These are phyloP conservation scores for Graphiopsis chlorocephala DNA, from an alignment of 2,329 filamentous ascomycete genomes.

Conservation along the genomic window DNA sequence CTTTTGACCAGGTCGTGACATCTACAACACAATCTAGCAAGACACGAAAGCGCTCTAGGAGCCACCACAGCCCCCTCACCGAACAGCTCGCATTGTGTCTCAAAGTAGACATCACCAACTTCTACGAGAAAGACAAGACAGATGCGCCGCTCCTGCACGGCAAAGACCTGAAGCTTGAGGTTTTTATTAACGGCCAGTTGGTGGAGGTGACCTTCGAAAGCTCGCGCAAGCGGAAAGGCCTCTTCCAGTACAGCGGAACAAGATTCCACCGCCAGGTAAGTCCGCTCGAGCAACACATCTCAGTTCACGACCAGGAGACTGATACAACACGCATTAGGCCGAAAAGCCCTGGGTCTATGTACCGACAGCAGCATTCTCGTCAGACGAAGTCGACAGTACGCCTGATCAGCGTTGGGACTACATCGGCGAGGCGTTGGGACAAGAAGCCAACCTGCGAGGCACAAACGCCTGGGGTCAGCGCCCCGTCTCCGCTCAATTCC, in stretches of 20 bases:
- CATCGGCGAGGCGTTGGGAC: slow-evolving; percentile 25
- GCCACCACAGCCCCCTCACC: neutral
- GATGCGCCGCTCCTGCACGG: neutral
- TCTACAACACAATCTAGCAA: neutral
- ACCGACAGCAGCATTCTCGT: slow-evolving; percentile 4
- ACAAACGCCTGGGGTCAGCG: slow-evolving; percentile 31
- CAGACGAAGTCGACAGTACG: neutral
- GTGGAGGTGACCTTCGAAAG: slow-evolving; percentile 23
- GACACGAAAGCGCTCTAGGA: neutral
- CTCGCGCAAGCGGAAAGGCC: slow-evolving; percentile 12
- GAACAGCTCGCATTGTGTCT: slow-evolving; percentile 5
- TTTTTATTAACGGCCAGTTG: slow-evolving; percentile 48
- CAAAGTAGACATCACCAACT: slow-evolving; percentile 16
- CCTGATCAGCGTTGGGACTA: slow-evolving; percentile 37
- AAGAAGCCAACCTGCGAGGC: slow-evolving; percentile 38
- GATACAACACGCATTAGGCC: slow-evolving; percentile 15
- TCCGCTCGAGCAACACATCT: neutral
- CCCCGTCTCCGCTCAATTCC: slow-evolving; percentile 38
- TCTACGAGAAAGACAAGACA: neutral
- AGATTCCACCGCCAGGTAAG: slow-evolving; percentile 35
- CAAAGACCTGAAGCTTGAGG: slow-evolving; percentile 44
- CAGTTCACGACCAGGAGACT: neutral
- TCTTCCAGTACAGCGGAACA: slow-evolving; percentile 37
- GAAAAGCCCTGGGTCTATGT: slow-evolving; percentile 47
- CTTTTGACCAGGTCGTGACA: neutral